A percentile compares a stretch with the other conserved stretches of the same genome.
These are phyloP conservation scores for Styphnolobium japonicum DNA, from an alignment of 306 rosid genomes.

Conservation along the genomic window DNA sequence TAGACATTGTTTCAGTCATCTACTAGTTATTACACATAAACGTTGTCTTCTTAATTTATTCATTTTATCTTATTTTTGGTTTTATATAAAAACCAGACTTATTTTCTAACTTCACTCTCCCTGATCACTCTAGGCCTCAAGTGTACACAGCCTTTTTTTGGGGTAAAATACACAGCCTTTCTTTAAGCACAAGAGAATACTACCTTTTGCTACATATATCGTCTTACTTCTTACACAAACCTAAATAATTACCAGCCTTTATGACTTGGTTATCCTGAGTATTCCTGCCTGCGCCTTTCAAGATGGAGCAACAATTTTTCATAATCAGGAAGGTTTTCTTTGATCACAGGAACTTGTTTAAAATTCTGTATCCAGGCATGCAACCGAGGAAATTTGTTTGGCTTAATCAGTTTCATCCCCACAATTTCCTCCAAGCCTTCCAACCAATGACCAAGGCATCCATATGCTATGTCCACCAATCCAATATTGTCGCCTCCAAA, in stretches of 20 bases:
- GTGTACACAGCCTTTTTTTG: neutral
- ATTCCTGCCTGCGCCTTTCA: constrained; percentile 21
- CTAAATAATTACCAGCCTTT: neutral
- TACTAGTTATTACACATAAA: no score
- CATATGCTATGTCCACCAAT: constrained; percentile 44
- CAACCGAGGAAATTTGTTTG: constrained; percentile 28
- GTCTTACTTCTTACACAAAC: neutral
- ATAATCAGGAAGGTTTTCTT: constrained; percentile 37
- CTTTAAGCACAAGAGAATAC: neutral
- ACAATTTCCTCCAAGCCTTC: constrained; percentile 39
- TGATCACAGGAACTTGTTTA: constrained; percentile 32
- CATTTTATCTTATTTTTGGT: neutral
- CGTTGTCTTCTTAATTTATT: no score
- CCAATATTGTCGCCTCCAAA: constrained; percentile 40
- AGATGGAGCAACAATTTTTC: constrained; percentile 30
- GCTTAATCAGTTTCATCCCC: constrained; percentile 39
- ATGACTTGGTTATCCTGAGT: neutral
- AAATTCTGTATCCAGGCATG: constrained; percentile 35
- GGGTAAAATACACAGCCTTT: neutral
- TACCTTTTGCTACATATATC: neutral
- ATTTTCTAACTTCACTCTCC: neutral
- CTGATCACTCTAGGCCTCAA: neutral
- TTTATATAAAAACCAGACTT: neutral
- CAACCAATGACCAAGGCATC: constrained; percentile 43
- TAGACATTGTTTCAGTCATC: no score